Conservation (phyloP, 306 rosid species). For the Malus sieversii region DNA sequence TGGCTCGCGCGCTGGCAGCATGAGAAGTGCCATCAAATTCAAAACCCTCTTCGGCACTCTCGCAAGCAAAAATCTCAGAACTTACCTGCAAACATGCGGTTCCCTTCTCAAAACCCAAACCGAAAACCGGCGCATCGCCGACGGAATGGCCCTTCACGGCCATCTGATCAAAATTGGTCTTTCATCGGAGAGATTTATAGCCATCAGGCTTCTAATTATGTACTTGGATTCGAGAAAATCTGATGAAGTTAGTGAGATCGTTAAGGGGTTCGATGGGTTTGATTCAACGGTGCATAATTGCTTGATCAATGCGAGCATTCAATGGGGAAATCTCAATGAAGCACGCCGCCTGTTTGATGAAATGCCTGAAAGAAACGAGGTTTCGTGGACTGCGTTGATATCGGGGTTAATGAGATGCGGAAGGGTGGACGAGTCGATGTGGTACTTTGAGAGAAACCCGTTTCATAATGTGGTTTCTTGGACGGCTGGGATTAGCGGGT, state of each 20-base stretch:
- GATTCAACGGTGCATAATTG: conserved; percentile 6
- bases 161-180: conserved; percentile 11
- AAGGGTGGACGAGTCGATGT: conserved; percentile 1
- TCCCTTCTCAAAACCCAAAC: background rate
- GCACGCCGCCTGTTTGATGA: conserved; percentile 7
- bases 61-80: background rate
- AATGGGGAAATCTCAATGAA: background rate
- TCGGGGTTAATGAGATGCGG: conserved; percentile 11
- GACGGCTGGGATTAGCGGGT: conserved; percentile 15
- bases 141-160: conserved; percentile 5
- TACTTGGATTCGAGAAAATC: background rate
- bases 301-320: background rate
- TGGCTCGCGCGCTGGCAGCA: background rate
- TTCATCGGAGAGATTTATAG: conserved; percentile 2
- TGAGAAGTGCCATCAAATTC: background rate
- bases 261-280: background rate
- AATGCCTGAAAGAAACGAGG: conserved; percentile 15
- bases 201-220: conserved; percentile 12
- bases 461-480: conserved; percentile 13
- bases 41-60: background rate
- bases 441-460: conserved; percentile 19
- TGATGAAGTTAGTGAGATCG: background rate
- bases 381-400: conserved; percentile 11
- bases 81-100: background rate
- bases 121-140: background rate